These are phyloP conservation scores for Hypoxylon cercidicola DNA, from an alignment of 495 filamentous ascomycete genomes.

Conservation along the genomic window DNA sequence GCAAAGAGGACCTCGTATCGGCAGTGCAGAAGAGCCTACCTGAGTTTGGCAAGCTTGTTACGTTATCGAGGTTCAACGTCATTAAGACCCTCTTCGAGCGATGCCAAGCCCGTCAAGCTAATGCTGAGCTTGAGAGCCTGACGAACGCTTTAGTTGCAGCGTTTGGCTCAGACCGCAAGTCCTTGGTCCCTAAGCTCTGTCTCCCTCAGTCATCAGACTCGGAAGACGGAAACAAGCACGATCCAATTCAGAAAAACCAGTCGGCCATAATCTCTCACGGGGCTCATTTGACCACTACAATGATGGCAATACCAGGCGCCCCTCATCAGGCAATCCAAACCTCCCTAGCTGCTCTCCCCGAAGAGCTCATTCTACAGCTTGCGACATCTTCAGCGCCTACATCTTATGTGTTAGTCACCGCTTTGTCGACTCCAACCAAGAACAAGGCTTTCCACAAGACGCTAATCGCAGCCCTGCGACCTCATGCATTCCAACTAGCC, in stretches of 20 bases:
- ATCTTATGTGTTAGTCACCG: conserved; percentile 75
- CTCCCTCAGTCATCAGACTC: conserved; percentile 53
- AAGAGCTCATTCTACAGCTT: conserved; percentile 50
- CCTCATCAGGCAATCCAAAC: conserved; percentile 54
- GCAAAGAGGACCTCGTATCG: conserved; percentile 80
- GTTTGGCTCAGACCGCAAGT: conserved; percentile 65
- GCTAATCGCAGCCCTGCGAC: conserved; percentile 58
- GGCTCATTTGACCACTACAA: conserved; percentile 52
- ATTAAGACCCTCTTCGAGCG: conserved; percentile 85
- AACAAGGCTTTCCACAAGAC: conserved; percentile 64
- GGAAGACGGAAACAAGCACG: conserved; percentile 51
- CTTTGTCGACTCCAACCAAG: conserved; percentile 68
- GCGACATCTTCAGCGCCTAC: conserved; percentile 52
- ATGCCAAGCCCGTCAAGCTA: conserved; percentile 69
- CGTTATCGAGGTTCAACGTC: conserved; percentile 77
- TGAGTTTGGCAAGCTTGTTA: conserved; percentile 73
- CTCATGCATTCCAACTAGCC: conserved; percentile 71
- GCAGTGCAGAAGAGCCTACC: conserved; percentile 74
- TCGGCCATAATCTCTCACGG: conserved; percentile 56
- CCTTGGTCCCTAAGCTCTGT: conserved; percentile 68
- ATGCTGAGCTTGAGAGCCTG: conserved; percentile 67
- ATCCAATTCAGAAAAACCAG: conserved; percentile 54
- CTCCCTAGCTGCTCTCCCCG: conserved; percentile 52
- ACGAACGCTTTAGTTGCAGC: conserved; percentile 68
- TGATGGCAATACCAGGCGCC: conserved; percentile 55